Evolutionary conservation across 1,284 basidiomycete species (phyloP).

Genomic region (Leccinum brunneo-olivaceum): DNA sequence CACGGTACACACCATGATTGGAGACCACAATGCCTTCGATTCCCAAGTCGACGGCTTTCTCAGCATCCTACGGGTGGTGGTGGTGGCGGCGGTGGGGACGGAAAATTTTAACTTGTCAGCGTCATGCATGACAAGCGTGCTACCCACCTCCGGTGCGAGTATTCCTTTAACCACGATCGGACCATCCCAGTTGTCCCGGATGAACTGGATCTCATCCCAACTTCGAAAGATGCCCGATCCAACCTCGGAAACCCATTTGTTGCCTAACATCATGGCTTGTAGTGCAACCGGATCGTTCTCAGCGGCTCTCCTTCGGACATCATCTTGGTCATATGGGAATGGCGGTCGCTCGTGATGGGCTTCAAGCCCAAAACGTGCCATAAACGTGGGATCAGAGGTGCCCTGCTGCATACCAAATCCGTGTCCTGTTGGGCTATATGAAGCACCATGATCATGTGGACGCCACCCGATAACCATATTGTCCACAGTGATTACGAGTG

Average conservation of each 20-base stretch:
- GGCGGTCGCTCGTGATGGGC: slow-evolving; percentile 38
- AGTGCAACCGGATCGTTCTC: slow-evolving; percentile 44
- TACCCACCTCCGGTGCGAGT: slow-evolving; percentile 39
- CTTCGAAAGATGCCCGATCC: slow-evolving; percentile 52
- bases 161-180: slow-evolving; percentile 69
- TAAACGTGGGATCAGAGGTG: slow-evolving; percentile 66
- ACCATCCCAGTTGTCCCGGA: slow-evolving; percentile 64
- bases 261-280: slow-evolving; percentile 40
- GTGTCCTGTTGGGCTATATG: slow-evolving; percentile 59
- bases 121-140: background rate
- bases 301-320: slow-evolving; percentile 33
- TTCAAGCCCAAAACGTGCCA: slow-evolving; percentile 43
- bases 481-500: slow-evolving; percentile 67
- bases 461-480: slow-evolving; percentile 64
- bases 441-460: slow-evolving; percentile 52
- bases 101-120: background rate
- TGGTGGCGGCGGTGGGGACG: background rate
- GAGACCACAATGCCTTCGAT: slow-evolving; percentile 75
- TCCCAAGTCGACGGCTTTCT: slow-evolving; percentile 58
- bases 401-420: slow-evolving; percentile 56
- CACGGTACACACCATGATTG: slow-evolving; percentile 56
- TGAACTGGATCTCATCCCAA: slow-evolving; percentile 61
- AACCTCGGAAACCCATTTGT: slow-evolving; percentile 50
- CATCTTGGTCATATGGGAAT: slow-evolving; percentile 52
- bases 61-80: slow-evolving; percentile 49